Percentiles rank a stretch among this genome's conserved stretches.
phyloP scores from a whole-genome alignment of 2,329 filamentous ascomycete genomes.

The Colletotrichum horii region DNA sequence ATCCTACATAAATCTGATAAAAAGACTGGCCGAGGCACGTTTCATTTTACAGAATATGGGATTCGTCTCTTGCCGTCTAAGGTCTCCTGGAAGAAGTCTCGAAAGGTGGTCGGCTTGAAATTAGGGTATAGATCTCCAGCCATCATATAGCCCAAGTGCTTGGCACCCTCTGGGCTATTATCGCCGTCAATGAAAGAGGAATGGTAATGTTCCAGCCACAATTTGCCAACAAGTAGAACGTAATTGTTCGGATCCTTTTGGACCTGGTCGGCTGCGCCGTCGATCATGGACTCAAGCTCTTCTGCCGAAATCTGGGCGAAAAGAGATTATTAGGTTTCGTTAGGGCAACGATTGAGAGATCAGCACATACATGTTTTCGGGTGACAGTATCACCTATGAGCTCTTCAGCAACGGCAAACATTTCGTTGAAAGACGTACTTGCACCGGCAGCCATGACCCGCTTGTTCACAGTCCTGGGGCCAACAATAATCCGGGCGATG shows the following conservation, averaged over 20 bases:
- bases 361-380: neutral
- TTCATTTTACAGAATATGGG: neutral
- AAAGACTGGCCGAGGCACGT: neutral
- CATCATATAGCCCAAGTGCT: neutral
- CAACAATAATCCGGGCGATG: neutral
- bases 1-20: neutral
- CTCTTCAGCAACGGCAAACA: neutral
- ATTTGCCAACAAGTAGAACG: neutral
- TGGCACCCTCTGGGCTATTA: neutral
- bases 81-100: neutral
- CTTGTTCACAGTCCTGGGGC: neutral
- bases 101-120: neutral
- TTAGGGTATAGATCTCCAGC: neutral
- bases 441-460: neutral
- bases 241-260: neutral
- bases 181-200: neutral
- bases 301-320: neutral
- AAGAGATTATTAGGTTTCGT: accelerated
- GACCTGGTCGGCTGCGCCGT: neutral
- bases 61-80: neutral
- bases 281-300: neutral
- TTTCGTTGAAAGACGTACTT: neutral
- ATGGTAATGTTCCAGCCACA: neutral
- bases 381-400: accelerated
- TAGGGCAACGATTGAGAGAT: neutral